phyloP scores from a whole-genome alignment of 2,329 filamentous ascomycete species.

The Colletotrichum sp. region DNA sequence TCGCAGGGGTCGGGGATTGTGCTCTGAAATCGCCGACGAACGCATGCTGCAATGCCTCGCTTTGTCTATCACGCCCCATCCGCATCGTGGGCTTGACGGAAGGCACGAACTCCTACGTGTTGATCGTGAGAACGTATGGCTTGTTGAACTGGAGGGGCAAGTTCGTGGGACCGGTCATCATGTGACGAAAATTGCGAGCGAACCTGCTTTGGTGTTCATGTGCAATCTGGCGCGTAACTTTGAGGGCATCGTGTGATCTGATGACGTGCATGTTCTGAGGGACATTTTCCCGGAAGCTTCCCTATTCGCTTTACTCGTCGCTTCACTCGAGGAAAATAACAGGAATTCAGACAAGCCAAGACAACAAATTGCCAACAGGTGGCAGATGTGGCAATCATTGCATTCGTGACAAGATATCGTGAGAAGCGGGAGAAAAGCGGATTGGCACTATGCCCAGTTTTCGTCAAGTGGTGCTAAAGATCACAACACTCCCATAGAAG shows the following conservation, averaged over 20 bases:
- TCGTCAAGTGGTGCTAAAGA: not conserved
- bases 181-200: not conserved
- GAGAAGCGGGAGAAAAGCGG: not conserved
- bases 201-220: not conserved
- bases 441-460: fast-evolving
- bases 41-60: not conserved
- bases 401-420: not conserved
- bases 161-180: not conserved
- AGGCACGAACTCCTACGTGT: not conserved
- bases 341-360: not conserved
- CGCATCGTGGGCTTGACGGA: not conserved
- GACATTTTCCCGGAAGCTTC: not conserved
- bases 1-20: not conserved
- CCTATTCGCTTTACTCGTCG: not conserved
- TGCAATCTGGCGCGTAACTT: not conserved
- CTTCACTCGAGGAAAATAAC: too few species aligned
- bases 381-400: not conserved
- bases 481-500: not conserved
- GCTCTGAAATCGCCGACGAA: not conserved
- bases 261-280: not conserved
- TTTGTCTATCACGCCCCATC: not conserved
- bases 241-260: not conserved
- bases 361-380: not conserved
- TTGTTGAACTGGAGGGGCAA: not conserved
- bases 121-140: not conserved